Conservation (phyloP, 1,284 basidiomycete species). For the Xerocomus nothofagi region DNA sequence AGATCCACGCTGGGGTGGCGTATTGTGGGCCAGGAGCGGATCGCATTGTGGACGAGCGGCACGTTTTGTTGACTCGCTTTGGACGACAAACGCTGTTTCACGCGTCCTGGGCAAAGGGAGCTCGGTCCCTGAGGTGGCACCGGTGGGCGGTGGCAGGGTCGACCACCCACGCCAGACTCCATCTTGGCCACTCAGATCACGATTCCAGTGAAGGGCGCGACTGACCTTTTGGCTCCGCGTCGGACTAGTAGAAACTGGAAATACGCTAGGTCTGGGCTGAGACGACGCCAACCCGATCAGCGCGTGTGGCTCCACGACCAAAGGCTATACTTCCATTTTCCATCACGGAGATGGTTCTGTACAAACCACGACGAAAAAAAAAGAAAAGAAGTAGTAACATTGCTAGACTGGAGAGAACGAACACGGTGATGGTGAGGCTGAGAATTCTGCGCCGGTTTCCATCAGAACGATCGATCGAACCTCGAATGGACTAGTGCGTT, state of each 20-base stretch:
- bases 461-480: constrained; percentile 33
- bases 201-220: constrained; percentile 7
- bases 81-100: constrained; percentile 1
- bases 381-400: constrained; percentile 6
- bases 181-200: constrained; percentile 4
- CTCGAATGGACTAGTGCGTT: constrained; percentile 22
- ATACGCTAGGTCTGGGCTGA: not conserved
- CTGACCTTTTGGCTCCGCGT: constrained; percentile 3
- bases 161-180: constrained; percentile 5
- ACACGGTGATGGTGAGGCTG: constrained; percentile 17
- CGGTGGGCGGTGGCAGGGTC: constrained; percentile 3
- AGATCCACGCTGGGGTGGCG: constrained; percentile 9
- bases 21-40: constrained; percentile 6
- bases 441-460: constrained; percentile 27
- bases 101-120: not conserved
- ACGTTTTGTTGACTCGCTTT: constrained; percentile 2
- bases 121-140: constrained; percentile 1
- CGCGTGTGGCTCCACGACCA: not conserved
- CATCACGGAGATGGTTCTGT: not conserved
- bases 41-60: constrained; percentile 1
- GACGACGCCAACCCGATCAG: not conserved
- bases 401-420: constrained; percentile 18
- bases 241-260: not conserved
- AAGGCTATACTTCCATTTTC: constrained; percentile 5
- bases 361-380: not conserved